These are phyloP conservation scores for Tetradesmus lagerheimii DNA, from an alignment of 139 green algal species.

Conservation along the genomic window DNA sequence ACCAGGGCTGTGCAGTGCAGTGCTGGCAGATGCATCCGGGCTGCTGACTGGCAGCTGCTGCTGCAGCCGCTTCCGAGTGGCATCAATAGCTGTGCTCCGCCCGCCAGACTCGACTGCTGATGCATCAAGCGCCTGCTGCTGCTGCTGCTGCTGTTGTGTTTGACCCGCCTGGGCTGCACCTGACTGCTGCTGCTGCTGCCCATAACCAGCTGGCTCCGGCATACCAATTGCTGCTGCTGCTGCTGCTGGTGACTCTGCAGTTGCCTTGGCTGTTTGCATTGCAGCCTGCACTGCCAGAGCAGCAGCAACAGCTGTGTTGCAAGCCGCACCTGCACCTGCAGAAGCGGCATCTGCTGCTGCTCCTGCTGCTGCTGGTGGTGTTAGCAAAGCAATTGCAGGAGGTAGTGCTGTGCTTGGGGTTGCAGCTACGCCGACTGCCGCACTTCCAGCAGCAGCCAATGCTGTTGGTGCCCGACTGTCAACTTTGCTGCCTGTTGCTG, in stretches of 20 bases:
- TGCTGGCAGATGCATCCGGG: background rate
- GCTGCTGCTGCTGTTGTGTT: slow-evolving; percentile 20
- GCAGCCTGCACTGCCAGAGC: background rate
- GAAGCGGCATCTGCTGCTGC: background rate
- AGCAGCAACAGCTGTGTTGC: background rate
- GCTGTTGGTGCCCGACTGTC: background rate
- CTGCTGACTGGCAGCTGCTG: background rate
- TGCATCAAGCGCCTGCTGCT: background rate
- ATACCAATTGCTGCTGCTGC: background rate
- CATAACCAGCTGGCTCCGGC: background rate
- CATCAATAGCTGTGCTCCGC: background rate
- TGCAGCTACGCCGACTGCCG: background rate
- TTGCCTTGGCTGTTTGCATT: background rate
- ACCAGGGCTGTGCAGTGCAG: background rate
- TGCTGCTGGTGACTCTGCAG: background rate
- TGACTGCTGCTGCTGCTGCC: background rate
- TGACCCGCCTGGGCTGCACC: background rate
- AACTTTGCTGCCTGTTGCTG: background rate
- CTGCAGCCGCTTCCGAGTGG: background rate
- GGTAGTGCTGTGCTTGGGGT: too few species aligned
- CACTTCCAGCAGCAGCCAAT: background rate
- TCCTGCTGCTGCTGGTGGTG: slow-evolving; percentile 21
- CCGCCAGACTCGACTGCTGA: background rate
- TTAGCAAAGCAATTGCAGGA: background rate
- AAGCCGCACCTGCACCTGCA: background rate